Evolutionary conservation across 306 rosid species (phyloP).

Genomic region (Dryas octopetala): DNA sequence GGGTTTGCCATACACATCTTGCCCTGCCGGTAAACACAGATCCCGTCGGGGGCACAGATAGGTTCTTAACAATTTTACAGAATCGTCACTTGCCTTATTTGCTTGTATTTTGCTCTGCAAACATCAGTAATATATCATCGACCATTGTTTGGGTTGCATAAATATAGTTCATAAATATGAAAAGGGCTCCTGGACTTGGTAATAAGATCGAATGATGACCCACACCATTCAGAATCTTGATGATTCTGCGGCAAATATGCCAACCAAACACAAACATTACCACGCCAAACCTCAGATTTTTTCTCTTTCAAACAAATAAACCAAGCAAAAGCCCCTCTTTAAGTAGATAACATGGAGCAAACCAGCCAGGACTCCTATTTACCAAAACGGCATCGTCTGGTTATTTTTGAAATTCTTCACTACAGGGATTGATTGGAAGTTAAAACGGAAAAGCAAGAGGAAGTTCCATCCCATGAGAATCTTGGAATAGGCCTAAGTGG

Average conservation of each 20-base stretch:
- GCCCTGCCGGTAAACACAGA: too few relatives aligned
- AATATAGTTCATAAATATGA: too few relatives aligned
- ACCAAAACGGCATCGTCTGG: neutral
- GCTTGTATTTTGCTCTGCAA: too few relatives aligned
- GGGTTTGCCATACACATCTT: too few relatives aligned
- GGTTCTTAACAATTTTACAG: too few relatives aligned
- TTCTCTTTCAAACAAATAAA: neutral
- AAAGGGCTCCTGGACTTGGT: neutral
- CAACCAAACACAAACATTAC: neutral
- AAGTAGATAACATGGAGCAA: neutral
- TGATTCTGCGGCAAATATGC: neutral
- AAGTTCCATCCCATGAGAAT: conserved; percentile 17
- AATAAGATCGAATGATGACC: neutral
- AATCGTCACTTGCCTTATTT: too few relatives aligned
- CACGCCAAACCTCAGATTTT: neutral
- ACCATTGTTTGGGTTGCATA: too few relatives aligned
- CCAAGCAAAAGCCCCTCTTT: neutral
- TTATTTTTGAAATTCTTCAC: conserved; percentile 7
- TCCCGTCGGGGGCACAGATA: too few relatives aligned
- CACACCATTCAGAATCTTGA: neutral
- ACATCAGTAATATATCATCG: too few relatives aligned
- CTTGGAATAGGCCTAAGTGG: neutral
- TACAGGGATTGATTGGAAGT: neutral
- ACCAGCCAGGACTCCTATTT: neutral
- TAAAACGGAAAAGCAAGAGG: conserved; percentile 1